Evolutionary conservation across 1,139 yeast genomes (phyloP).

Genomic region (Candida sp.): DNA sequence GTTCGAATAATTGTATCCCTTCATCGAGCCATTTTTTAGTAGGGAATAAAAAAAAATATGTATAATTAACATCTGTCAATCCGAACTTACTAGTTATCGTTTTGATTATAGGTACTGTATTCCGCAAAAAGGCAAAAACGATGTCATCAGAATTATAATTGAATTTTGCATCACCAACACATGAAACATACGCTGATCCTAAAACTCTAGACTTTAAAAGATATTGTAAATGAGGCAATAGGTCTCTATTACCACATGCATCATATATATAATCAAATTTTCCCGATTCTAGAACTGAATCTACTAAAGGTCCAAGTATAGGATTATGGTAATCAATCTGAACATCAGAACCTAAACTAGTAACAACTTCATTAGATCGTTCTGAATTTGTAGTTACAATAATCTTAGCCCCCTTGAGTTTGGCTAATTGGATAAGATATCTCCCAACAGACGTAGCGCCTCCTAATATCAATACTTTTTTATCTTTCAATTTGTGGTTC

Average conservation of each 20-base stretch:
- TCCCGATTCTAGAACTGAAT: slow-evolving; percentile 16
- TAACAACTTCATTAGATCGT: slow-evolving; percentile 34
- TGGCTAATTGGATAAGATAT: slow-evolving; percentile 55
- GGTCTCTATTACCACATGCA: slow-evolving; percentile 23
- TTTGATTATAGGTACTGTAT: slow-evolving; percentile 1
- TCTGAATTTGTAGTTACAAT: slow-evolving; percentile 41
- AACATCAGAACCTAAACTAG: slow-evolving; percentile 48
- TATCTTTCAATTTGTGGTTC: slow-evolving; percentile 7
- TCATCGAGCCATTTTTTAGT: slow-evolving; percentile 10
- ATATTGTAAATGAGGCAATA: slow-evolving; percentile 17
- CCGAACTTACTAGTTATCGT: not conserved
- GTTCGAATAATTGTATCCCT: slow-evolving; percentile 30
- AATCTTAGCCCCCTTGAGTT: slow-evolving; percentile 40
- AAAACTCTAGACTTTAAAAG: slow-evolving; percentile 33
- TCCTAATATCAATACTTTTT: slow-evolving; percentile 58
- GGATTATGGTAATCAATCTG: slow-evolving; percentile 44
- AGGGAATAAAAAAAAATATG: slow-evolving; percentile 1
- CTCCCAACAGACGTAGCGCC: slow-evolving; percentile 75
- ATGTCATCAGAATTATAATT: slow-evolving; percentile 15
- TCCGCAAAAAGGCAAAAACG: not conserved
- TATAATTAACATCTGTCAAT: not conserved
- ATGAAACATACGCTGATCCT: slow-evolving; percentile 32
- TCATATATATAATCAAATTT: slow-evolving; percentile 31
- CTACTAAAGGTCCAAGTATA: slow-evolving; percentile 19
- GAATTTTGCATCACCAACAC: slow-evolving; percentile 47